Conservation (phyloP, 1,139 yeast species). For the Saccharomycopsis phalli region DNA sequence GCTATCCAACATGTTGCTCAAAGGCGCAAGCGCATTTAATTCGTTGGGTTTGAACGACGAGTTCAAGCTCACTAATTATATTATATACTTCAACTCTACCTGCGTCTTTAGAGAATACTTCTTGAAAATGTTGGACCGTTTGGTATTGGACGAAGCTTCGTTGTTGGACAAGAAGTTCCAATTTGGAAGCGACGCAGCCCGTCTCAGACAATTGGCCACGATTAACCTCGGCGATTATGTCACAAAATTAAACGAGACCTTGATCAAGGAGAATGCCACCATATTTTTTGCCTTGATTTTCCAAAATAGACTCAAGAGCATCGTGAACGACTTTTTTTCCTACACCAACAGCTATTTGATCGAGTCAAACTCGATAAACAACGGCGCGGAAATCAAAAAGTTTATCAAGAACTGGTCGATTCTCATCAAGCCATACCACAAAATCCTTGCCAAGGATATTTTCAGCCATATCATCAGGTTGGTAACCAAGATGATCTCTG, state of each 20-base stretch:
- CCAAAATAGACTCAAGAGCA: slow-evolving; percentile 37
- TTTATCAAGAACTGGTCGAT: slow-evolving; percentile 59
- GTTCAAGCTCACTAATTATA: slow-evolving; percentile 37
- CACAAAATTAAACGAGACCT: slow-evolving; percentile 34
- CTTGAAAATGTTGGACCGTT: slow-evolving; percentile 31
- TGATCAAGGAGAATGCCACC: slow-evolving; percentile 46
- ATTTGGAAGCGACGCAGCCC: slow-evolving; percentile 44
- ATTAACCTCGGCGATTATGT: slow-evolving; percentile 28
- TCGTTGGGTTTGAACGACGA: slow-evolving; percentile 30
- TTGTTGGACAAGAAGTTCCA: slow-evolving; percentile 39
- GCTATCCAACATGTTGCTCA: slow-evolving; percentile 23
- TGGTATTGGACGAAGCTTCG: slow-evolving; percentile 28
- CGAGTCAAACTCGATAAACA: slow-evolving; percentile 22
- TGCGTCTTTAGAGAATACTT: slow-evolving; percentile 41
- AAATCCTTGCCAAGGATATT: slow-evolving; percentile 43
- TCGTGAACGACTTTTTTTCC: slow-evolving; percentile 44
- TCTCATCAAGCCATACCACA: slow-evolving; percentile 56
- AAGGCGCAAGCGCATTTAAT: slow-evolving; percentile 26
- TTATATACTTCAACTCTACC: slow-evolving; percentile 53
- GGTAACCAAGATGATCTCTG: slow-evolving; percentile 43
- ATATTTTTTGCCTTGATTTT: slow-evolving; percentile 52
- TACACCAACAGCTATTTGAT: slow-evolving; percentile 13
- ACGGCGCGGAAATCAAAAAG: slow-evolving; percentile 30
- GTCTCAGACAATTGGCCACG: slow-evolving; percentile 34
- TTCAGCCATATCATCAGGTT: slow-evolving; percentile 29